These are phyloP conservation scores for Ceratocystis huliohia DNA, from an alignment of 2,329 filamentous ascomycete species.

Conservation along the genomic window DNA sequence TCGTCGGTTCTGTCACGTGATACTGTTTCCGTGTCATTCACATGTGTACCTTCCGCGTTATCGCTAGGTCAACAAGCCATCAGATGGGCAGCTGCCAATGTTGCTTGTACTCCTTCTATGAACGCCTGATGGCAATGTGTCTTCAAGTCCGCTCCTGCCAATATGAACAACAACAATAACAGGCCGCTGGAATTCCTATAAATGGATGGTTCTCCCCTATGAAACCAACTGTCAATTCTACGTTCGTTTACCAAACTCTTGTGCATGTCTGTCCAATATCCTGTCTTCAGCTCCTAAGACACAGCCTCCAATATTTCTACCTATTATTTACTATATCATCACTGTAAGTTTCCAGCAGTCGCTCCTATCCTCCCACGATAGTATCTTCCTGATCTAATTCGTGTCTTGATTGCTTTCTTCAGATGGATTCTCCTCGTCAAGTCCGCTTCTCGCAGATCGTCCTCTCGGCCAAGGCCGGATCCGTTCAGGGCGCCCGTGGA, in stretches of 20 bases:
- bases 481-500: not conserved
- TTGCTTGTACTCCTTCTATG: not conserved
- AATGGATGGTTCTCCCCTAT: not conserved
- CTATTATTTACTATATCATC: too few relatives aligned
- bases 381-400: not conserved
- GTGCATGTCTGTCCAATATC: not conserved
- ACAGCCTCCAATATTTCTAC: too few relatives aligned
- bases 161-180: not conserved
- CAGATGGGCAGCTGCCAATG: not conserved
- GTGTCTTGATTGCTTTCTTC: not conserved
- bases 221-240: not conserved
- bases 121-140: not conserved
- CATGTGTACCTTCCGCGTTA: not conserved
- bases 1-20: not conserved
- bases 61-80: not conserved
- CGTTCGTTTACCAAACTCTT: not conserved
- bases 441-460: not conserved
- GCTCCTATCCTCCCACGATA: too few relatives aligned
- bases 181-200: not conserved
- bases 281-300: too few relatives aligned
- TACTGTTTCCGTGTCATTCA: not conserved
- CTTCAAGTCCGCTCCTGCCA: not conserved
- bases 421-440: not conserved
- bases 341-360: too few relatives aligned
- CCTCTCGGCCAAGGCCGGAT: not conserved